Conservation (phyloP, 768 basidiomycete species). For the Termitomyces sp. region DNA sequence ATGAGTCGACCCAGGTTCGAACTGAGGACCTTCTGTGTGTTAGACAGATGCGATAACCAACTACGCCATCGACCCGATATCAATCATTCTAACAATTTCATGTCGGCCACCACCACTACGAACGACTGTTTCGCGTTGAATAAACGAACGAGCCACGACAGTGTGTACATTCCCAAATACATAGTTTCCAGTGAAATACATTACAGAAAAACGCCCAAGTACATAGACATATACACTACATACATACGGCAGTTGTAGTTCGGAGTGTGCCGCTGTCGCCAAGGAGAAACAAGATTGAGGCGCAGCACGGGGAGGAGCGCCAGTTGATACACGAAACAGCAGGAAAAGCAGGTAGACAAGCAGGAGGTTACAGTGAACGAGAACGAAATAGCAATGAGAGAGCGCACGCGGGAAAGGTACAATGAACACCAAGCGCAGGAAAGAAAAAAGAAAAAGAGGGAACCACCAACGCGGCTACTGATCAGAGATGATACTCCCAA, state of each 20-base stretch:
- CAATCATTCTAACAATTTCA: too few species aligned
- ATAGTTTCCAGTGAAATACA: background rate
- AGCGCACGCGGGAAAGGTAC: too few species aligned
- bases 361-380: too few species aligned
- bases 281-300: background rate
- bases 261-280: too few species aligned
- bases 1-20: too few species aligned
- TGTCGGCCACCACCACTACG: too few species aligned
- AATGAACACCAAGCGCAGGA: background rate
- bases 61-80: conserved; percentile 42
- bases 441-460: background rate
- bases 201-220: background rate
- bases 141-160: background rate
- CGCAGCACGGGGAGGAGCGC: background rate
- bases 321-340: too few species aligned
- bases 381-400: background rate
- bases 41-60: conserved; percentile 82
- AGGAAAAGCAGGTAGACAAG: background rate
- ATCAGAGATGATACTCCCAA: conserved; percentile 61
- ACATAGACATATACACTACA: background rate
- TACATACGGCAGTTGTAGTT: background rate
- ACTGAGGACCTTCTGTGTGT: conserved; percentile 26
- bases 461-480: background rate
- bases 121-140: too few species aligned
- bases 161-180: background rate